Conservation (phyloP, 768 basidiomycete genomes). For the Boletus eberwhitei region DNA sequence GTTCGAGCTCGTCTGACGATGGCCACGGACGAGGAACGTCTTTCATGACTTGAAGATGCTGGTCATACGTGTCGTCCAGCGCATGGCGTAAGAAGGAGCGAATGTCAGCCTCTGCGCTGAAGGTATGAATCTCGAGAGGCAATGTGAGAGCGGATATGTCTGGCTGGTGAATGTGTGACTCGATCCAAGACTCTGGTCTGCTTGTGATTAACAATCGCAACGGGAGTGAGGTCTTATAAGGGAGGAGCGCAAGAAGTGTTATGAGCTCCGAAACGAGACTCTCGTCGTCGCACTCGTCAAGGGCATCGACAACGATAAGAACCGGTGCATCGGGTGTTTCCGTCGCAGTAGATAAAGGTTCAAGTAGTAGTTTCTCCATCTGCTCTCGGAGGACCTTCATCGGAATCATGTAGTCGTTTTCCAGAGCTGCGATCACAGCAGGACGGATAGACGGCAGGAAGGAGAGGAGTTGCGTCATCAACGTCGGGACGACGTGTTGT, state of each 20-base stretch:
- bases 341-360: slow-evolving; percentile 13
- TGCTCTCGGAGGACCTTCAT: slow-evolving; percentile 30
- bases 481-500: slow-evolving; percentile 27
- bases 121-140: slow-evolving; percentile 21
- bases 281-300: slow-evolving; percentile 27
- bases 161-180: slow-evolving; percentile 15
- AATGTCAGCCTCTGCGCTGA: neutral
- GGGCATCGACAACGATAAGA: slow-evolving; percentile 23
- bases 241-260: slow-evolving; percentile 17
- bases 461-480: slow-evolving; percentile 31
- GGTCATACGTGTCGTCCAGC: too few species aligned
- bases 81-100: too few species aligned
- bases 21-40: too few species aligned
- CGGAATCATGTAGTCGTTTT: slow-evolving; percentile 25
- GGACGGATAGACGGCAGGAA: slow-evolving; percentile 21
- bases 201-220: slow-evolving; percentile 28
- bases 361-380: slow-evolving; percentile 24
- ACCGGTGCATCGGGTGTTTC: slow-evolving; percentile 9
- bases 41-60: too few species aligned
- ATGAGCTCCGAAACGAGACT: slow-evolving; percentile 27
- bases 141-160: slow-evolving; percentile 11
- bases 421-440: slow-evolving; percentile 21
- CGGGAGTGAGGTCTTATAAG: slow-evolving; percentile 10
- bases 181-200: slow-evolving; percentile 21
- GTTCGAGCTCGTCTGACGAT: too few species aligned